Evolutionary conservation across 345 rosid species (phyloP).

Genomic region (Linum trigynum): DNA sequence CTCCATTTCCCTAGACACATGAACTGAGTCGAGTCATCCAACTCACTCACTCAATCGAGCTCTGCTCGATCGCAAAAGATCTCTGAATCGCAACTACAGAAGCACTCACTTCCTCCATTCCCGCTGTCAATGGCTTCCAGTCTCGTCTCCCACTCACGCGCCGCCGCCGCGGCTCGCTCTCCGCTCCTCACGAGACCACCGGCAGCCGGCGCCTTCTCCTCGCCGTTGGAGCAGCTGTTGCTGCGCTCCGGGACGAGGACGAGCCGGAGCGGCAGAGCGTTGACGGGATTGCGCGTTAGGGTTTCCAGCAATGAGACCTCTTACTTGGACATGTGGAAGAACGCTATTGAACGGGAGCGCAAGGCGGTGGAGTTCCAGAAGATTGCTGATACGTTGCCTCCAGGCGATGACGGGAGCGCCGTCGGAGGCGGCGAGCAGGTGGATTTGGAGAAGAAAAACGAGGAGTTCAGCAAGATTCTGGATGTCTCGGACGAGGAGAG

Average conservation of each 20-base stretch:
- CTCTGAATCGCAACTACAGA: not conserved
- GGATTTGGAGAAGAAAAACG: slow-evolving; percentile 58
- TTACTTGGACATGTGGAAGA: slow-evolving; percentile 79
- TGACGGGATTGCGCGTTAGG: slow-evolving; percentile 22
- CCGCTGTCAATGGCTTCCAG: not conserved
- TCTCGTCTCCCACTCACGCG: slow-evolving; percentile 15
- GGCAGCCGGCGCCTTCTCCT: not conserved
- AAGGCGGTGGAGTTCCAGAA: slow-evolving; percentile 53
- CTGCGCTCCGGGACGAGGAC: not conserved
- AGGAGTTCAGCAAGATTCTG: slow-evolving; percentile 61
- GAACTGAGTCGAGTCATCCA: not conserved
- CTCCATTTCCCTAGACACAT: slow-evolving; percentile 5
- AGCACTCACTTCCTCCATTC: not conserved
- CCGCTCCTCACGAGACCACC: slow-evolving; percentile 1
- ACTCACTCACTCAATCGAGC: slow-evolving; percentile 17
- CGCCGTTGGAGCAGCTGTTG: not conserved
- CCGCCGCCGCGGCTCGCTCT: slow-evolving; percentile 20
- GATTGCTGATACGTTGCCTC: slow-evolving; percentile 27
- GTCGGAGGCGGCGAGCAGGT: slow-evolving; percentile 3
- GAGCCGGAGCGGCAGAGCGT: not conserved
- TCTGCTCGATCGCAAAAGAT: slow-evolving; percentile 9
- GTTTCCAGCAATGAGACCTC: slow-evolving; percentile 43
- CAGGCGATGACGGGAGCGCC: not conserved
- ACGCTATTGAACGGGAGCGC: slow-evolving; percentile 61
- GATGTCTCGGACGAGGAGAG: slow-evolving; percentile 64